Conservation (phyloP, 129 eudicot genomes). For the Lactuca saligna region DNA sequence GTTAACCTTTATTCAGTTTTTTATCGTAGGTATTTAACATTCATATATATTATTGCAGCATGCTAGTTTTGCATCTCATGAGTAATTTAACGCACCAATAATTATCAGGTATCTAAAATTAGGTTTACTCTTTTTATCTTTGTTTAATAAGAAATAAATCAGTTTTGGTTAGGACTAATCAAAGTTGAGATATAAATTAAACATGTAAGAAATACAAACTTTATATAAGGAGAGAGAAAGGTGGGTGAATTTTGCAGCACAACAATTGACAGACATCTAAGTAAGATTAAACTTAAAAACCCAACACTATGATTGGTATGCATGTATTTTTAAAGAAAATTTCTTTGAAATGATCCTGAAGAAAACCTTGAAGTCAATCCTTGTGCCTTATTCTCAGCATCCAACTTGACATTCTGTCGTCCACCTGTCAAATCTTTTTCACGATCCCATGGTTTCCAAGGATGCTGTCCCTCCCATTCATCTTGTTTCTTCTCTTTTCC, state of each 20-base stretch:
- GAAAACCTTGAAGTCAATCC: conserved; percentile 85
- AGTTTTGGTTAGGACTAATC: too few relatives aligned
- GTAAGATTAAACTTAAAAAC: not conserved
- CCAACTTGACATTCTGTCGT: conserved; percentile 77
- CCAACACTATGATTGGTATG: not conserved
- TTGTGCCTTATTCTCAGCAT: conserved; percentile 67
- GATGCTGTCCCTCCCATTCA: conserved; percentile 93
- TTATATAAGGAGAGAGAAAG: too few relatives aligned
- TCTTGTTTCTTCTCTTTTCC: conserved; percentile 31
- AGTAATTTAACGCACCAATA: too few relatives aligned
- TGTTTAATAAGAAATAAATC: too few relatives aligned
- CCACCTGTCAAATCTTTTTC: conserved; percentile 95
- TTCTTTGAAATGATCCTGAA: conserved; percentile 86
- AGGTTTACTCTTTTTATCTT: too few relatives aligned
- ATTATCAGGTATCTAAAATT: too few relatives aligned
- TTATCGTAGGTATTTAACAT: too few relatives aligned
- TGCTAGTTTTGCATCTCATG: too few relatives aligned
- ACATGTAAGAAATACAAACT: not conserved
- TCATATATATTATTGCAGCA: too few relatives aligned
- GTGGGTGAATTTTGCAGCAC: not conserved
- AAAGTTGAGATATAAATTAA: too few relatives aligned
- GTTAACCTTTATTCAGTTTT: too few relatives aligned
- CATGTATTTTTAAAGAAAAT: conserved; percentile 50
- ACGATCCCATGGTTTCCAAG: conserved; percentile 99
- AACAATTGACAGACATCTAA: not conserved